Percentiles rank a stretch among this genome's conserved stretches.
Evolutionary conservation across 2,329 filamentous ascomycete species (phyloP).

Genomic region (Septoria petroselini): DNA sequence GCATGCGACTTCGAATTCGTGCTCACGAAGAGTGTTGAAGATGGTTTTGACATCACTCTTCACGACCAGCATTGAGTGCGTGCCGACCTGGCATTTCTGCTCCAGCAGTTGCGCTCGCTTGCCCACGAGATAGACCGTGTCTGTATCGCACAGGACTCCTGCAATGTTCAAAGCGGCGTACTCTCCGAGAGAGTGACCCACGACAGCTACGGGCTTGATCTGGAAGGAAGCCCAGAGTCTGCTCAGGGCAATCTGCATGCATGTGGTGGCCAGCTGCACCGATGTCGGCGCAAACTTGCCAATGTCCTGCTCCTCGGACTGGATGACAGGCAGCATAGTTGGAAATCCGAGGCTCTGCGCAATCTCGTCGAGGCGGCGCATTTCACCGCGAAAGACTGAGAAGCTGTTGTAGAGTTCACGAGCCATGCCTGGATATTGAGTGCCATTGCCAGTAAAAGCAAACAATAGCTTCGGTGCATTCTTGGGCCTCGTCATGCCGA

Average conservation of each 20-base stretch:
- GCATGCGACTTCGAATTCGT: constrained; percentile 28
- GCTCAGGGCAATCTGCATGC: constrained; percentile 44
- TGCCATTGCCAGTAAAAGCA: constrained; percentile 43
- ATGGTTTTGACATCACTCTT: too few relatives aligned
- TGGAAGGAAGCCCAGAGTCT: constrained; percentile 33
- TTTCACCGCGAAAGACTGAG: constrained; percentile 35
- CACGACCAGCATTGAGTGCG: constrained; percentile 31
- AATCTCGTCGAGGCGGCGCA: constrained; percentile 35
- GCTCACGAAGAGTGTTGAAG: too few relatives aligned
- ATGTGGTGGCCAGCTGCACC: constrained; percentile 43
- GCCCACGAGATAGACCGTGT: constrained; percentile 40
- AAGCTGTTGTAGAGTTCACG: constrained; percentile 35
- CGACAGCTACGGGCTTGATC: constrained; percentile 29
- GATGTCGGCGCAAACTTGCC: constrained; percentile 18
- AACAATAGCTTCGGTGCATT: constrained; percentile 37
- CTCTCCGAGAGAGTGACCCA: constrained; percentile 41
- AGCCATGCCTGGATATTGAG: constrained; percentile 30
- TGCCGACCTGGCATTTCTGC: constrained; percentile 27
- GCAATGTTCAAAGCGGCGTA: constrained; percentile 41
- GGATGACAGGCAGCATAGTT: constrained; percentile 27
- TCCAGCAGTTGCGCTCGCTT: constrained; percentile 36
- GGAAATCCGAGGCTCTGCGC: constrained; percentile 35
- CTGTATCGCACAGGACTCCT: constrained; percentile 39
- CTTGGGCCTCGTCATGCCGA: too few relatives aligned
- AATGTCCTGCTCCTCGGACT: constrained; percentile 21